Base-by-base conservation (phyloP, 768 basidiomycete species). In the Termitomyces sp. region DNA sequence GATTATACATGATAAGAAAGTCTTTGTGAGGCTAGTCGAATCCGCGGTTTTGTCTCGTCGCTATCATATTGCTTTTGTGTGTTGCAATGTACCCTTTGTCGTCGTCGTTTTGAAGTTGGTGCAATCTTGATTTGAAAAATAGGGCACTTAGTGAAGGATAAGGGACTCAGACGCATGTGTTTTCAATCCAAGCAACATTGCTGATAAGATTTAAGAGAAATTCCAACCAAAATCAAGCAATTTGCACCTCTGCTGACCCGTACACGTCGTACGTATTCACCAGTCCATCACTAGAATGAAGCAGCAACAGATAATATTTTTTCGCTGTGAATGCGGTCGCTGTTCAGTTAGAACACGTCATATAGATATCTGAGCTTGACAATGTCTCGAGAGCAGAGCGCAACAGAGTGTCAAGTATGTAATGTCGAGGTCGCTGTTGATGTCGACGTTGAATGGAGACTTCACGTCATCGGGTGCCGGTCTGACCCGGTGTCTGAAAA, bases 401-500 rank as follows among this genome's bases (percentile, higher is more conserved):
- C 2, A 26, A 37, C 8, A 5, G 15, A 30, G 3, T 7, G 17
- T 42, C 21, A 11, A 22, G 30, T 28, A 15, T 9, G 14, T 21
- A 24, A 24, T 19, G 37, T 40, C 28, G 26, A 47, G 48, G 17
- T 19, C 44, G n/a, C 32, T 22, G 37, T 53, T 41, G 54, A 45
- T 22, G 40, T 11, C 30, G 45, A 52, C 34, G 51, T 51, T 44
- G 51, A 24, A 32, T 35, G 14, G 12, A 30, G 21, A 24, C 10
- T 51, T 54, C 45, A 56, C 56, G 55, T 60, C 42, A 62, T 66
- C 54, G 49, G 60, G 26, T 52, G 64, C 72, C 74, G 73, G 72
- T 69, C 69, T 69, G 67, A 70, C 71, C 74, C 73, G 72, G 58
- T 51, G 49, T 59, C 57, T 54, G 28, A 32, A 46, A 58, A 61